These are phyloP conservation scores for Boletus vinaceobasis DNA, from an alignment of 768 basidiomycete species.

Conservation along the genomic window DNA sequence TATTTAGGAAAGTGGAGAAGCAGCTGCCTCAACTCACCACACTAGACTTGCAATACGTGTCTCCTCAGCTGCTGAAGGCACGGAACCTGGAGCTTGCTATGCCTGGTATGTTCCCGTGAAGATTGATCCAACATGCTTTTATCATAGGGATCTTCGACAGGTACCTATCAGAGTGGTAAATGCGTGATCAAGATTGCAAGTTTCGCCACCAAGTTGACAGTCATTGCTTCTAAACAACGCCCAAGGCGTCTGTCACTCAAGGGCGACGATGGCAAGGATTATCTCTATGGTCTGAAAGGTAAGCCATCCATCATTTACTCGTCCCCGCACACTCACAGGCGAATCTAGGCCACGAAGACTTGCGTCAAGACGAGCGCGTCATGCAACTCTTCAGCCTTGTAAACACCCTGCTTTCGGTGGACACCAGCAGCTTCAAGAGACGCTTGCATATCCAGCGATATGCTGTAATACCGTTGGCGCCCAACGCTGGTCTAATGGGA, in stretches of 20 bases:
- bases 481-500: constrained; percentile 90
- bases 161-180: constrained; percentile 89
- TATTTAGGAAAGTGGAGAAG: constrained; percentile 96
- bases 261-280: constrained; percentile 91
- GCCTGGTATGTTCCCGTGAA: constrained; percentile 56
- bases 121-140: neutral
- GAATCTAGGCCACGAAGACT: constrained; percentile 86
- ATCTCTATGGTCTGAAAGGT: constrained; percentile 92
- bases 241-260: constrained; percentile 84
- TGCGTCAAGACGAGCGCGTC: constrained; percentile 97
- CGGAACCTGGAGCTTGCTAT: constrained; percentile 93
- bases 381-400: constrained; percentile 99
- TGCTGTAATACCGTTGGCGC: constrained; percentile 91
- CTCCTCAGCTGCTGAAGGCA: constrained; percentile 85
- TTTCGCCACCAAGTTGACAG: constrained; percentile 86
- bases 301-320: neutral
- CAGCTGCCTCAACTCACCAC: constrained; percentile 85
- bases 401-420: constrained; percentile 89
- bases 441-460: constrained; percentile 92
- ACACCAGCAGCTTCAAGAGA: constrained; percentile 93
- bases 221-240: constrained; percentile 95
- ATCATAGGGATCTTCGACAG: constrained; percentile 34
- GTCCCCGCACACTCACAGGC: neutral
- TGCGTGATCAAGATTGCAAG: constrained; percentile 76
- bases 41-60: constrained; percentile 95